Evolutionary conservation across 129 eudicot species (phyloP).

Genomic region (Erigeron canadensis): DNA sequence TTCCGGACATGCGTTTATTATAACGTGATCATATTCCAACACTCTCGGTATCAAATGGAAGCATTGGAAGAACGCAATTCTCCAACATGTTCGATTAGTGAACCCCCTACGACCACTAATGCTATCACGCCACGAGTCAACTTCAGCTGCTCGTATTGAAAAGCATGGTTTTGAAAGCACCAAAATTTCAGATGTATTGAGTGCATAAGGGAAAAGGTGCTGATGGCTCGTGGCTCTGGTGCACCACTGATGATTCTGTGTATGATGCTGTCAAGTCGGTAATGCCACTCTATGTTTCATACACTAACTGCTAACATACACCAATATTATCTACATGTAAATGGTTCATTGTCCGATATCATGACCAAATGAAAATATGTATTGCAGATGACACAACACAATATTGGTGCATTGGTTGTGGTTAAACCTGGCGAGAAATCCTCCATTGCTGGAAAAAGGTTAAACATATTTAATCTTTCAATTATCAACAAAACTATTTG

Average conservation of each 20-base stretch:
- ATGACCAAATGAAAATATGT: slow-evolving; percentile 12
- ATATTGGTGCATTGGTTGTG: slow-evolving; percentile 98
- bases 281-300: slow-evolving; percentile 22
- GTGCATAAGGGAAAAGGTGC: slow-evolving; percentile 79
- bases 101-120: slow-evolving; percentile 55
- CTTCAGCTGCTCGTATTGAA: slow-evolving; percentile 78
- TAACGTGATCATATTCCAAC: too few relatives aligned
- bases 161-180: slow-evolving; percentile 98
- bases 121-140: slow-evolving; percentile 56
- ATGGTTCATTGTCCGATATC: not conserved
- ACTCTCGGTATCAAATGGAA: slow-evolving; percentile 81
- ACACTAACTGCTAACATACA: not conserved
- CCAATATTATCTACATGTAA: not conserved
- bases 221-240: slow-evolving; percentile 99
- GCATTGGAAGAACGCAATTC: slow-evolving; percentile 64
- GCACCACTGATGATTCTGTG: slow-evolving; percentile 91
- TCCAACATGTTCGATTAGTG: slow-evolving; percentile 60
- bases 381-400: slow-evolving; percentile 96
- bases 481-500: not conserved
- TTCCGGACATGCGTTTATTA: too few relatives aligned
- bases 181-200: slow-evolving; percentile 76
- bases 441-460: slow-evolving; percentile 98
- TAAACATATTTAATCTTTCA: not conserved
- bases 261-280: slow-evolving; percentile 99
- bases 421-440: slow-evolving; percentile 93